Base-by-base conservation (phyloP, 2,329 filamentous ascomycete genomes). In the Fusarium sp. region DNA sequence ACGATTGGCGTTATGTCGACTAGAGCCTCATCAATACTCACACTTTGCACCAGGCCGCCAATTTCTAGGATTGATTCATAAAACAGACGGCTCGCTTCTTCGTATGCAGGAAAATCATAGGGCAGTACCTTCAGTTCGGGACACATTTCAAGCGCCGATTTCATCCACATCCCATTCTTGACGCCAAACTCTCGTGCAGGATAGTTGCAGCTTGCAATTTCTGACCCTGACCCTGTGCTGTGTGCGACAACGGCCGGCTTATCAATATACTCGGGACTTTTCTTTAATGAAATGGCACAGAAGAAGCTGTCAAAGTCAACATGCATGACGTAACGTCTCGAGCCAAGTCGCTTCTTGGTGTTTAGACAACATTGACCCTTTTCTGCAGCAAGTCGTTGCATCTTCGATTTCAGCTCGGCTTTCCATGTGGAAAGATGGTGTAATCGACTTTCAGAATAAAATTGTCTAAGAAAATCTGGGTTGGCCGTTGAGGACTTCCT, bases 151-250 rank as follows among this genome's bases (percentile, higher is more conserved):
- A 92, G 86, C 0, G 96, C 96, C 38, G 88, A 87, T 79, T 95
- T 97, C 95, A 99, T 98, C 96, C 97, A 99, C 96, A 98, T 99
- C 41, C 97, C 97, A 75, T 99, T 99, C 79, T 95, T 97, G 60
- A 99, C 87, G 2, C 95, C 95, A 75, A 91, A 96, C 36, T 89
- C 87, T 41, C 96, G 90, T 11, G 97, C 96, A 25, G 92, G 91
- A 79, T 99, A 99, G 77, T 99, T 99, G 82, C 96, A 99, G 72
- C 95, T 98, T 27, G 96, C 96, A 77, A 99, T 98, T 79, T 99
- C 96, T 1, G 95, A 97, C 1, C 94, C 94, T 29, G 89, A 90
- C 0, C 95, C 95, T 47, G 88, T 88, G 8, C 95, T 93, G 78
- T 99, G 96, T 7, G 96, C 95, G 38, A 99, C 93, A 2, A 93